A percentile compares a stretch with the other conserved stretches of the same genome.
Evolutionary conservation across 1,284 basidiomycete genomes (phyloP).

Genomic region (Boletus sp.): DNA sequence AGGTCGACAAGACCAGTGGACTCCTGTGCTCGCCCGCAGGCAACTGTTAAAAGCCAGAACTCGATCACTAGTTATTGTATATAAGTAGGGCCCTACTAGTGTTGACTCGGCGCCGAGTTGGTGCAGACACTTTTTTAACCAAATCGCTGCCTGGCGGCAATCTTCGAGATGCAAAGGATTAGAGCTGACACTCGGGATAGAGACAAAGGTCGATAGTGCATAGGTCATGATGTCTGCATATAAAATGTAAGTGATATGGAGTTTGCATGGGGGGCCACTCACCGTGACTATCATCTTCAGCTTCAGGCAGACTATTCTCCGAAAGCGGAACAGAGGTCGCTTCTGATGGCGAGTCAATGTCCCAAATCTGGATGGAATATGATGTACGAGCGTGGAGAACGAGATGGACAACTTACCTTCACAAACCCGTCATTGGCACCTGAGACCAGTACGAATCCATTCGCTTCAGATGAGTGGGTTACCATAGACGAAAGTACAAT

Average conservation of each 20-base stretch:
- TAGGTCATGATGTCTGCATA: conserved; percentile 61
- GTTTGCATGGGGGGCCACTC: neutral
- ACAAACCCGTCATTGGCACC: conserved; percentile 85
- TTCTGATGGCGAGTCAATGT: conserved; percentile 40
- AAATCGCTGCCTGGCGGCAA: conserved; percentile 89
- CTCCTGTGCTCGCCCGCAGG: conserved; percentile 65
- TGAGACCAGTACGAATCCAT: conserved; percentile 60
- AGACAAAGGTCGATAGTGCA: conserved; percentile 83
- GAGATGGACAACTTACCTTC: conserved; percentile 51
- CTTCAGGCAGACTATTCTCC: conserved; percentile 10
- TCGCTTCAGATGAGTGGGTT: conserved; percentile 34
- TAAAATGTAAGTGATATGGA: conserved; percentile 9
- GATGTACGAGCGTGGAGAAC: neutral
- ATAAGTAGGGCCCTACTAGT: conserved; percentile 49
- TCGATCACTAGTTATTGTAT: neutral
- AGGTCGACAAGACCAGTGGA: conserved; percentile 85
- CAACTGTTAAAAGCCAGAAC: conserved; percentile 42
- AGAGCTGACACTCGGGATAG: conserved; percentile 84
- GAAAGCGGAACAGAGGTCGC: conserved; percentile 7
- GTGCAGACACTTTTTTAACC: conserved; percentile 82
- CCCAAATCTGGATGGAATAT: conserved; percentile 52
- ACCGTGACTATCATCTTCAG: conserved; percentile 26
- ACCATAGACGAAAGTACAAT: conserved; percentile 79
- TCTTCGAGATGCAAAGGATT: conserved; percentile 73
- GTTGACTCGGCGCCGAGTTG: conserved; percentile 82